Base-by-base conservation (phyloP, 352 stramenopile species). In the Pythium monospermum region DNA sequence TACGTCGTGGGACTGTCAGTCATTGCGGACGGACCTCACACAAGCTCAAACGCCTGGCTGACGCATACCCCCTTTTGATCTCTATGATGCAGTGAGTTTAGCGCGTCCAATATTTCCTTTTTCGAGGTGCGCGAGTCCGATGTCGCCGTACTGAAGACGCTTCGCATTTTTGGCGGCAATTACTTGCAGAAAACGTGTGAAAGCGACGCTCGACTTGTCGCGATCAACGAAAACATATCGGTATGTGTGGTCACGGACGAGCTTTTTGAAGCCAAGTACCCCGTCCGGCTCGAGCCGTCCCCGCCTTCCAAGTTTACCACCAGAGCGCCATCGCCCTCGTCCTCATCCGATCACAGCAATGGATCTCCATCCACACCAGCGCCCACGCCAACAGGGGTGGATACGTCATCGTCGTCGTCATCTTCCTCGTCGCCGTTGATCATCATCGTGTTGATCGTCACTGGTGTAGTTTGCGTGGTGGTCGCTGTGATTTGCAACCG, bases 401-500 rank as follows among this genome's bases (percentile, higher is more conserved):
- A 21, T 21, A 27, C 22, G n/a, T 35, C 39, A 2, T 19, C 21
- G 19, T 8, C 45, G n/a, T 36, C 31, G 1, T 2, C 26, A 0
- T 46, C 30, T 1, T 28, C 41, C 2, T 47, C 42, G 12, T 38
- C 28, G 22, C 49, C 41, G 21, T 19, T 47, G 18, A 22, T 52
- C 25, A 51, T 51, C 28, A 19, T 56, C 31, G 7, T 56, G n/a
- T 27, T 13, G 6, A 32, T 51, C 19, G 32, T 45, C 11, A 45
- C 22, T n/a, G 33, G 35, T 13, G 13, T 48, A 11, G 42, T 41
- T 11, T 38, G 18, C 28, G 11, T 50, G 1, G 31, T 38, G 10
- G 8, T 54, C 16, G 53, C 44, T 2, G 16, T 48, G 2, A 7
- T 49, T 10, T 30, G 39, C 16, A 49, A 61, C 40, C 45, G 54